Evolutionary conservation across 2,329 filamentous ascomycete species (phyloP), one percentile per base, ranked within the genome.

Genomic region (Intubia oerlemansii): DNA sequence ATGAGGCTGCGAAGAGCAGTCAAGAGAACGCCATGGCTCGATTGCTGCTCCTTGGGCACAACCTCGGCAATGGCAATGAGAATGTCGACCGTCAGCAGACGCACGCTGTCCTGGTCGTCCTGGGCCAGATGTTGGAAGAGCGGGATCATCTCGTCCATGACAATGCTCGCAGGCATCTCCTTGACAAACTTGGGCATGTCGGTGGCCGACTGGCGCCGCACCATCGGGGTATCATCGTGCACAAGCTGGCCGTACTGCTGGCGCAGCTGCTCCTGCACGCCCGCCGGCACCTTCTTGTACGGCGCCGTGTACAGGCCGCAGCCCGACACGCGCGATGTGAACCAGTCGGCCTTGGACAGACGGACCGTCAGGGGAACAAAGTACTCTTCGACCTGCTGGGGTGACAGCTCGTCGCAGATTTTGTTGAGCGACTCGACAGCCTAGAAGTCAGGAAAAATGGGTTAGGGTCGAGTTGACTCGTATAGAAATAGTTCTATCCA

Each of bases 351-450:
- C 66, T 95, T 98, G 39, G 88, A 90, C 36, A 98, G 78, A 48
- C 88, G 81, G 46, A 91, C 69, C 34, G 84, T 84, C 46, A 98
- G 74, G 36, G 88, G 88, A 42, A 98, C 85, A 57, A 95, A 95
- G 55, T 84, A 79, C 45, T 93, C 80, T 61, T 98, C 88, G 48
- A 95, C 75, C 59, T 98, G 88, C 52, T 81, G 67, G 43, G 81
- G 60, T 28, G 82, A 91, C 32, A 98, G 66, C 50, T 92, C 72
- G 47, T 73, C 70, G 66, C 88, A 95, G 52, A 98, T 95, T 61
- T 93, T 98, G 68, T 98, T 98, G 42, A 98, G 69, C 27, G 88
- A 98, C 53, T 98, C 90, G 48, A 98, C 88, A 39, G 88, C 88
- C 85, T 93, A 44, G 14, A 11, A 14, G 17, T 24, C 22, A 13